Evolutionary conservation across 345 rosid genomes (phyloP), one percentile per base, ranked within the genome.

Genomic region (Populus simonii): DNA sequence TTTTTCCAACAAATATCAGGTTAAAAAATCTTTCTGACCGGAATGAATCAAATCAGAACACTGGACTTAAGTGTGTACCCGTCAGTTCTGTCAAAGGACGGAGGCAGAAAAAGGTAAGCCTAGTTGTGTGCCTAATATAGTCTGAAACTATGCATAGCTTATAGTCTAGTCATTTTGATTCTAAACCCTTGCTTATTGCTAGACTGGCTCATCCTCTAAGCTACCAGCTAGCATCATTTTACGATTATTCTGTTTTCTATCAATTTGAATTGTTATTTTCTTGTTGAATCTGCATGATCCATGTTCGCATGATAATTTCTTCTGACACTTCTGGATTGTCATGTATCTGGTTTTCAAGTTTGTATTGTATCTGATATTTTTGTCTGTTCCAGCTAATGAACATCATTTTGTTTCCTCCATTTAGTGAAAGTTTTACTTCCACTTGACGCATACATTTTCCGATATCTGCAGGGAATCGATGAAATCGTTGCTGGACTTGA

Each of bases 71-170:
- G 69, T 16, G 71, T 61, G 68, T 47, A 35, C 59, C 25, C 27
- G 68, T 35, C 59, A 68, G 66, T 61, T 6, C 25, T 49, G 10
- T 66, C 22, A 67, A 53, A 71, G 73, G 22, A 41, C 77, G 53
- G 66, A 76, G 8, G 33, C 62, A 66, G 77, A 72, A 65, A 49
- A 55, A 76, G 80, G 80, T 80, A 47, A 10, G 66, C 47, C 23
- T 63, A 2, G 36, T 74, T 70, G 33, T 29, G 49, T 62, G 7
- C 25, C 11, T 17, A 18, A 5, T 51, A 17, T 51, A 51, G 8
- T 51, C n/a, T 17, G 20, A 7, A 51, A 18, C n/a, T 20, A 18
- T 51, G 22, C 59, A 51, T 51, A 18, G n/a, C 22, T 51, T 51
- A 20, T 51, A 51, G n/a, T 17, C 59, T 51, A 51, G n/a, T 18